A percentile compares a stretch with the other conserved stretches of the same genome.
These are phyloP conservation scores for Aspergillus oerlinghausenensis DNA, from an alignment of 2,329 filamentous ascomycete genomes.

Conservation along the genomic window DNA sequence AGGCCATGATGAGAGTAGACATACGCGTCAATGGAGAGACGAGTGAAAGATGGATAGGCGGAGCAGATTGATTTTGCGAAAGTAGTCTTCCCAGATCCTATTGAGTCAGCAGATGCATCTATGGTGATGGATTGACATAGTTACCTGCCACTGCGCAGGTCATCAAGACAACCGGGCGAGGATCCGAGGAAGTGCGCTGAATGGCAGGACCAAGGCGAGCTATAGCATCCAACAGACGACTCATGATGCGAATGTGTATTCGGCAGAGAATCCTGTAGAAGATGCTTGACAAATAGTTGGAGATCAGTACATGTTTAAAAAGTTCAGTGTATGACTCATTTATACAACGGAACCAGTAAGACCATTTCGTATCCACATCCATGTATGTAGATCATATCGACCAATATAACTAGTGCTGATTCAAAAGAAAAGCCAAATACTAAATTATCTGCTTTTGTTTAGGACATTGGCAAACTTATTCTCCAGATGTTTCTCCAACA, in stretches of 20 bases:
- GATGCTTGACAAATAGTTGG: not conserved
- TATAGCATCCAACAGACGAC: not conserved
- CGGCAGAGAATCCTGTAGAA: not conserved
- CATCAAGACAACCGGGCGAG: not conserved
- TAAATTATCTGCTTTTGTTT: not conserved
- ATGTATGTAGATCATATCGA: not conserved
- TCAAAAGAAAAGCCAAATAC: slow-evolving; percentile 8
- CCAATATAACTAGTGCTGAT: not conserved
- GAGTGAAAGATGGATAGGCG: not conserved
- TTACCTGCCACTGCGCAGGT: not conserved
- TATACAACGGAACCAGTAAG: not conserved
- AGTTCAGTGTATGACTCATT: not conserved
- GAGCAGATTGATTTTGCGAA: not conserved
- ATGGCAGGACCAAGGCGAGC: not conserved
- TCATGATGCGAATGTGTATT: not conserved
- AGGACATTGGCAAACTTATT: slow-evolving; percentile 18
- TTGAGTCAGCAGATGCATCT: not conserved
- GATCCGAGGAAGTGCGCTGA: not conserved
- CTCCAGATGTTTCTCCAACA: slow-evolving; percentile 24
- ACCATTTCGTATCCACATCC: not conserved
- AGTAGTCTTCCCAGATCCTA: not conserved
- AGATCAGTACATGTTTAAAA: not conserved
- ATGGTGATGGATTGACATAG: not conserved
- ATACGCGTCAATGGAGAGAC: too few species aligned
- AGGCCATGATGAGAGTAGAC: too few species aligned